Evolutionary conservation across 208 protist genomes (phyloP).

Genomic region (Leishmania tropica): DNA sequence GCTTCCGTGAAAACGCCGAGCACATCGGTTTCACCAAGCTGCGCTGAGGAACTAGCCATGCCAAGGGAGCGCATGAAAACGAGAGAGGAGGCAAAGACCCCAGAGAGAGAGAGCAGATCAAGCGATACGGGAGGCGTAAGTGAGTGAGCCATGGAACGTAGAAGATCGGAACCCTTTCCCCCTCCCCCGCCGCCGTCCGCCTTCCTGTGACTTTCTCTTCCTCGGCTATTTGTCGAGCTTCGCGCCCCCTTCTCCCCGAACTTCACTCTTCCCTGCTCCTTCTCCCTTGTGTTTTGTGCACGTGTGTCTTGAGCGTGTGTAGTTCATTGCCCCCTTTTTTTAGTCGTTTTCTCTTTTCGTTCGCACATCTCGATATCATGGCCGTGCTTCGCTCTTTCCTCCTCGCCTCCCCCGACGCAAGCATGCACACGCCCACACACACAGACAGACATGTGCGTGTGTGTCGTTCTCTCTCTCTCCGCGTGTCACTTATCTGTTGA

Average conservation of each 20-base stretch:
- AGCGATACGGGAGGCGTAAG: neutral
- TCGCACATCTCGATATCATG: neutral
- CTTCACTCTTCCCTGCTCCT: neutral
- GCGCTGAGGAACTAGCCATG: constrained; percentile 9
- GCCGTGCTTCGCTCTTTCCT: neutral
- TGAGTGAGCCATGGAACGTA: neutral
- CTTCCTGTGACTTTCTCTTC: neutral
- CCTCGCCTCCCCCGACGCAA: neutral
- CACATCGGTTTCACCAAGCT: constrained; percentile 93
- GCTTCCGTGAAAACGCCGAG: constrained; percentile 94
- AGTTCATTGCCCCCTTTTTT: neutral
- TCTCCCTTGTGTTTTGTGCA: neutral
- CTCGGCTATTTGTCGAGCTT: neutral
- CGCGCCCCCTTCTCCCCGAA: neutral
- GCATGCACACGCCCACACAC: too few relatives aligned
- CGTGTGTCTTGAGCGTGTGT: neutral
- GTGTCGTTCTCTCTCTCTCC: neutral
- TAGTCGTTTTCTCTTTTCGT: neutral
- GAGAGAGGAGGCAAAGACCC: neutral
- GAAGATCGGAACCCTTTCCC: neutral
- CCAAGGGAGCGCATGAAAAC: neutral
- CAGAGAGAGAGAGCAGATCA: neutral
- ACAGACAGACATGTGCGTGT: neutral
- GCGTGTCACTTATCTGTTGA: too few relatives aligned
- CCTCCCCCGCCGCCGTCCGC: neutral